Percentiles rank a stretch among this genome's conserved stretches.
These are phyloP conservation scores for Camellia japonica DNA, from an alignment of 148 eudicot species.

Conservation along the genomic window DNA sequence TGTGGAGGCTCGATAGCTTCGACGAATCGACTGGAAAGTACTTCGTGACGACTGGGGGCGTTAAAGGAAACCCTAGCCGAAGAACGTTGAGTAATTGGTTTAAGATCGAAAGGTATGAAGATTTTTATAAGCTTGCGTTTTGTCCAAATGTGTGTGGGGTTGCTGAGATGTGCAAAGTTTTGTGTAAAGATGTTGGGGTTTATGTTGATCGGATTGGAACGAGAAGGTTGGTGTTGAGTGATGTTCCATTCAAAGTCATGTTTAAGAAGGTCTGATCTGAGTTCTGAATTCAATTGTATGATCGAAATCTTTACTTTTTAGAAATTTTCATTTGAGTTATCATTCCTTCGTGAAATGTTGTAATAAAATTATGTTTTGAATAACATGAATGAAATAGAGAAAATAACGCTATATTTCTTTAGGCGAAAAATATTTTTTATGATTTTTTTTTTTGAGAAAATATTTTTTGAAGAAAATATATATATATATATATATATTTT, in stretches of 20 bases:
- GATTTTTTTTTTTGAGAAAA: no score
- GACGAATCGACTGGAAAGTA: constrained; percentile 23
- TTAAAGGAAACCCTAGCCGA: constrained; percentile 34
- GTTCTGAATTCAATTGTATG: not conserved
- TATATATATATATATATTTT: no score
- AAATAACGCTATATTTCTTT: no score
- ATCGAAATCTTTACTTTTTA: no score
- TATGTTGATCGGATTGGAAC: constrained; percentile 31
- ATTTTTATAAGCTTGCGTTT: constrained; percentile 39
- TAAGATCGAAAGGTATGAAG: constrained; percentile 40
- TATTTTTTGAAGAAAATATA: no score
- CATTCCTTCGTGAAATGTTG: no score
- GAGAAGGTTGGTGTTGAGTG: constrained; percentile 39
- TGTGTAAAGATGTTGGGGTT: constrained; percentile 44
- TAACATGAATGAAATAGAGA: no score
- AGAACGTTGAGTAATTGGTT: constrained; percentile 44
- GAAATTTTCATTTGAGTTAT: no score
- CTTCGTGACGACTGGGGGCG: constrained; percentile 30
- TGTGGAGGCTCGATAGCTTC: no score
- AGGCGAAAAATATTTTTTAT: no score
- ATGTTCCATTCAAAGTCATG: constrained; percentile 35
- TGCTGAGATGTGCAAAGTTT: constrained; percentile 31
- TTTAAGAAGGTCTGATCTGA: constrained; percentile 35
- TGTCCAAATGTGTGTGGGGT: constrained; percentile 49
- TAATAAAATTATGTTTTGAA: no score